Conservation (phyloP, 805 yeast species). For the Priceomyces carsonii region DNA sequence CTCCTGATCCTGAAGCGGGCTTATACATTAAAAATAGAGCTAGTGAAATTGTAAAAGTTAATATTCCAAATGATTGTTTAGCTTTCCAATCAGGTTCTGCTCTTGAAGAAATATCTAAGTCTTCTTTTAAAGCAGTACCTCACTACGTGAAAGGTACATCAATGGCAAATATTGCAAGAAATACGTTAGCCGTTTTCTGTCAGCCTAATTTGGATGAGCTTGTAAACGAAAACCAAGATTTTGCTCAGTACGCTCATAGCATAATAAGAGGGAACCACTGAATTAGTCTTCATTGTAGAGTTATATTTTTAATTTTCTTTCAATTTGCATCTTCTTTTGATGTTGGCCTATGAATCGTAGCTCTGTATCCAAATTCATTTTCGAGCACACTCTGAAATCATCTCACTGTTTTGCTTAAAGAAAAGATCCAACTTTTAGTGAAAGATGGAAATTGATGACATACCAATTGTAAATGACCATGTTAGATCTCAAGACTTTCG, state of each 20-base stretch:
- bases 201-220: constrained; percentile 56
- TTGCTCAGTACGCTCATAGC: constrained; percentile 49
- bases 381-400: no score
- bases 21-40: constrained; percentile 49
- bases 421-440: neutral
- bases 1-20: constrained; percentile 50
- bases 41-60: constrained; percentile 48
- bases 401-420: no score
- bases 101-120: constrained; percentile 49
- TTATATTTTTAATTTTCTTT: neutral
- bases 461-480: constrained; percentile 8
- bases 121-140: constrained; percentile 56
- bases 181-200: constrained; percentile 61
- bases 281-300: neutral
- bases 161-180: constrained; percentile 41
- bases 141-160: constrained; percentile 53
- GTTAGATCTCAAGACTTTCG: neutral
- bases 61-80: constrained; percentile 53
- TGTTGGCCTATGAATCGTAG: neutral
- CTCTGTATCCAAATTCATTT: no score
- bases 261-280: constrained; percentile 43
- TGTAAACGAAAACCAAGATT: constrained; percentile 46
- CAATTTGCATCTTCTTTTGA: neutral
- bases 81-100: constrained; percentile 66
- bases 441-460: constrained; percentile 8